phyloP scores from a whole-genome alignment of 352 stramenopile genomes.

The Aphanomyces stellatus region DNA sequence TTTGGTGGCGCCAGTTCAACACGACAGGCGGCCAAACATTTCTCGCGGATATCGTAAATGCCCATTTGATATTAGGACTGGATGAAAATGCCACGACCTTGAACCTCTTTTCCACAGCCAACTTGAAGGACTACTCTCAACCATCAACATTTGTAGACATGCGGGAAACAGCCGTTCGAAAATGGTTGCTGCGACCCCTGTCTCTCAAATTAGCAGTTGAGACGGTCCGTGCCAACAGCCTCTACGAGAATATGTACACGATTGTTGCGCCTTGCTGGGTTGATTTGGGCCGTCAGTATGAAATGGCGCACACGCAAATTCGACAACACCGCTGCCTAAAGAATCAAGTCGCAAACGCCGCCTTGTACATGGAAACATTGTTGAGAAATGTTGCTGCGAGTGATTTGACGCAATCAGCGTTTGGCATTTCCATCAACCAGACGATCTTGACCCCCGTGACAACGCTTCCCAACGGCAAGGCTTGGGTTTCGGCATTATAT shows the following conservation, averaged over 20 bases:
- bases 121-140: not conserved
- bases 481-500: not conserved
- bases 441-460: not conserved
- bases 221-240: not conserved
- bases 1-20: slow-evolving; percentile 16
- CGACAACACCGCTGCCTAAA: not conserved
- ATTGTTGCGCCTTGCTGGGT: slow-evolving; percentile 8
- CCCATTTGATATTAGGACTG: not conserved
- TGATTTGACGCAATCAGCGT: not conserved
- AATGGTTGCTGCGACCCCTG: not conserved
- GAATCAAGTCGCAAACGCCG: not conserved
- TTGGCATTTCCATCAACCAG: not conserved
- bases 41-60: not conserved
- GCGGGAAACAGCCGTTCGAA: not conserved
- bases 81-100: not conserved
- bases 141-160: slow-evolving; percentile 3
- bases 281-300: slow-evolving; percentile 1
- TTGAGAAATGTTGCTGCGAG: slow-evolving; percentile 6
- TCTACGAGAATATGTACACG: slow-evolving; percentile 3
- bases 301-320: slow-evolving; percentile 1
- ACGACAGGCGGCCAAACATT: slow-evolving; percentile 7
- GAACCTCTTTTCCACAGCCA: not conserved
- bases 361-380: slow-evolving; percentile 9
- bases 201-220: not conserved
- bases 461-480: not conserved